phyloP scores from a whole-genome alignment of 192 early-diverging fungal genomes.

The Rhizophagus clarus region DNA sequence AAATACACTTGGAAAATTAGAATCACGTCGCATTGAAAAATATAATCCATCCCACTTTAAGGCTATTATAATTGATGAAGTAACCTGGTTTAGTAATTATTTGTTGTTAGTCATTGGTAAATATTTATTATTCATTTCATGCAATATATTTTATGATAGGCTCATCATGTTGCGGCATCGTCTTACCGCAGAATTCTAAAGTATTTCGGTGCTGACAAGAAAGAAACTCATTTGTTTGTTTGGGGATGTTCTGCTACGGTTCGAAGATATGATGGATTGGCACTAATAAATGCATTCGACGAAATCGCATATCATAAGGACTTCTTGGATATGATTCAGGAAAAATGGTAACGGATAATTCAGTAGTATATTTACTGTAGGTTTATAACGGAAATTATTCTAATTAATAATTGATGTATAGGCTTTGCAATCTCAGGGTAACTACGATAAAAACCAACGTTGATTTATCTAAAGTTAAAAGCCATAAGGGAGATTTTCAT shows the following conservation, averaged over 20 bases:
- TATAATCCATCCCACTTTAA: slow-evolving; percentile 84
- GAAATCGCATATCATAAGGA: slow-evolving; percentile 72
- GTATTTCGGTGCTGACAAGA: slow-evolving; percentile 60
- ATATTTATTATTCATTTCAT: background rate
- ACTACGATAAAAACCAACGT: slow-evolving; percentile 65
- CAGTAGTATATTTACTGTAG: too few relatives aligned
- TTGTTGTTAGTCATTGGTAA: background rate
- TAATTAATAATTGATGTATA: slow-evolving; percentile 27
- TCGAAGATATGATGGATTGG: slow-evolving; percentile 79
- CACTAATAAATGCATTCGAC: slow-evolving; percentile 70
- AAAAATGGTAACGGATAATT: slow-evolving; percentile 60
- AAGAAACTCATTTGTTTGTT: slow-evolving; percentile 63
- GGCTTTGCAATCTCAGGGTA: slow-evolving; percentile 67
- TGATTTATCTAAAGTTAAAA: slow-evolving; percentile 54
- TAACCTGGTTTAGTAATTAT: slow-evolving; percentile 18
- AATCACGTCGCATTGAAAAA: slow-evolving; percentile 50
- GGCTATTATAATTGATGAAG: slow-evolving; percentile 86
- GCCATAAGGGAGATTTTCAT: slow-evolving; percentile 62
- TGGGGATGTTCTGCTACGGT: slow-evolving; percentile 96
- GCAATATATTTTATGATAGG: slow-evolving; percentile 49
- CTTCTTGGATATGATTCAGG: slow-evolving; percentile 82
- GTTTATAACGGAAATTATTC: background rate
- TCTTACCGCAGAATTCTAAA: slow-evolving; percentile 73
- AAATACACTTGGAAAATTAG: slow-evolving; percentile 63
- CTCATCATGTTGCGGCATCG: slow-evolving; percentile 86